phyloP scores from a whole-genome alignment of 768 basidiomycete species.

The Xerocomus brunneocitrinus region DNA sequence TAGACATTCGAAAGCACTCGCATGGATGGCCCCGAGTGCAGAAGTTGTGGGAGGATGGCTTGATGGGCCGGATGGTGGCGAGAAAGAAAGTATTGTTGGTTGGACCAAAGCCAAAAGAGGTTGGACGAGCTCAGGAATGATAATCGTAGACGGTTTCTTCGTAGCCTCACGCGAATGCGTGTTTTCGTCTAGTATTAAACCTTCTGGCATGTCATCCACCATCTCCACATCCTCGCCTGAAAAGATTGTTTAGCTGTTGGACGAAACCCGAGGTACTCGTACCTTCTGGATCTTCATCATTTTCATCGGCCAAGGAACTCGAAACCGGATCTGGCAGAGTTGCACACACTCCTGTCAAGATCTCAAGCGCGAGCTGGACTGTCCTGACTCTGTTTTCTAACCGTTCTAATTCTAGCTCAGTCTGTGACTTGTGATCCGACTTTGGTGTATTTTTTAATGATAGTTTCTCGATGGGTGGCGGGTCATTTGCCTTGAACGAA shows the following conservation, averaged over 20 bases:
- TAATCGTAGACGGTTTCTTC: conserved; percentile 26
- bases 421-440: conserved; percentile 68
- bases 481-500: conserved; percentile 41
- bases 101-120: conserved; percentile 67
- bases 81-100: conserved; percentile 79
- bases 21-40: conserved; percentile 75
- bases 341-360: conserved; percentile 84
- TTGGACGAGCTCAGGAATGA: conserved; percentile 58
- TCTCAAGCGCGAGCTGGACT: conserved; percentile 79
- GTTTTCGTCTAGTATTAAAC: conserved; percentile 23
- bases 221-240: conserved; percentile 43
- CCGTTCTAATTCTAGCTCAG: conserved; percentile 66
- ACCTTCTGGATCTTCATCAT: conserved; percentile 36
- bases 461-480: conserved; percentile 47
- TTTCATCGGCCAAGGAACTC: conserved; percentile 30
- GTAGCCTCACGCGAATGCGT: conserved; percentile 17
- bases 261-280: not conserved
- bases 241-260: conserved; percentile 30
- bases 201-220: conserved; percentile 26
- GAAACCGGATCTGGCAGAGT: conserved; percentile 75
- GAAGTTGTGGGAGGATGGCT: conserved; percentile 87
- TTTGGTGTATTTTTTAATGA: conserved; percentile 64
- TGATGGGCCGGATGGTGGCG: conserved; percentile 63
- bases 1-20: conserved; percentile 82
- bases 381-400: conserved; percentile 71